Base-by-base conservation (phyloP, 2,329 filamentous ascomycete genomes). In the Graphiopsis chlorocephala region DNA sequence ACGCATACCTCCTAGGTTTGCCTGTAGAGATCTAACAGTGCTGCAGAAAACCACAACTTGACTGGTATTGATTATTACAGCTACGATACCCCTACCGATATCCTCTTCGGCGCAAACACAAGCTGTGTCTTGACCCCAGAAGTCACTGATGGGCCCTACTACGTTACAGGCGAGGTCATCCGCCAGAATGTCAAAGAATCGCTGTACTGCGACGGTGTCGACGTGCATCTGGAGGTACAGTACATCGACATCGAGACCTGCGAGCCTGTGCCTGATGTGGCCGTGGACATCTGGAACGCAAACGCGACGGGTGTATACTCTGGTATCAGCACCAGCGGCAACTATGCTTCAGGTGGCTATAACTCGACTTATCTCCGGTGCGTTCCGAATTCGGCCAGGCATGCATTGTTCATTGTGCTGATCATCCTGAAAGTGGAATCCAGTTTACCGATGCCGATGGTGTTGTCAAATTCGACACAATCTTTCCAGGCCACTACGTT, bases 241-340 rank as follows among this genome's bases (percentile, higher is more conserved):
- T 76, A 79, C 65, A 74, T 81, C 47, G 74, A 81, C 62, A 73
- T 78, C 45, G 72, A 76, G 31, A 80, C 77, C 29, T 80, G 79
- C 71, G 69, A 77, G 64, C 72, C 77, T 5, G 71, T 81, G 3
- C 72, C 77, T 3, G 71, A 81, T 4, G 72, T 78, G 10, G 74
- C 77, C 63, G 64, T 81, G 4, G 79, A 81, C 65, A 72, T 79
- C 28, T 81, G 80, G 79, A 76, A 81, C 67, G 78, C 77, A 71
- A 82, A 82, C 69, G 70, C 79, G 11, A 81, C 80, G 4, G 80
- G 80, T 45, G 77, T 80, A 23, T 82, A 81, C 72, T 78, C 75
- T 8, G 78, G 79, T 57, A 45, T 67, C 53, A 29, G 74, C 72
- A 53, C 50, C 20, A 78, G 78, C 64, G 76, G 72, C 17, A 72